Conservation (phyloP, 352 stramenopile species). For the Globisporangium cederbergense region DNA sequence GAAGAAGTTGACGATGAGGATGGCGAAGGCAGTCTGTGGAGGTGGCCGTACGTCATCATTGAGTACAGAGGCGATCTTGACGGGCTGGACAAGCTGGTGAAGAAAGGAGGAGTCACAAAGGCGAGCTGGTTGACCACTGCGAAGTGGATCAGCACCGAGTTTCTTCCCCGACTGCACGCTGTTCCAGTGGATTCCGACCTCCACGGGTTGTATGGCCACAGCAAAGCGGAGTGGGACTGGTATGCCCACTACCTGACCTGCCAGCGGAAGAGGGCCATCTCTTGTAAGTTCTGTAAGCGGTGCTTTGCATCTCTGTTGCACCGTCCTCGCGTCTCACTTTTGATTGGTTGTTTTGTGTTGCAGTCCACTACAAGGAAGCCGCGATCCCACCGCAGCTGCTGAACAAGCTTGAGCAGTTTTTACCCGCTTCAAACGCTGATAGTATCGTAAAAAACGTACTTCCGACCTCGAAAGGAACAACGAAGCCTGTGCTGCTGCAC, state of each 20-base stretch:
- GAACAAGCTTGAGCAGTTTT: slow-evolving; percentile 54
- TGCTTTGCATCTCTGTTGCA: background rate
- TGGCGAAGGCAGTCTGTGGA: slow-evolving; percentile 65
- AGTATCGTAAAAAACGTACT: slow-evolving; percentile 37
- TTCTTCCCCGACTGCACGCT: slow-evolving; percentile 58
- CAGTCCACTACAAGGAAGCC: slow-evolving; percentile 59
- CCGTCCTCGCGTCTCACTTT: slow-evolving; percentile 2
- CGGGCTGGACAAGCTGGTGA: slow-evolving; percentile 50
- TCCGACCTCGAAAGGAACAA: slow-evolving; percentile 22
- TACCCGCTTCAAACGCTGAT: slow-evolving; percentile 30
- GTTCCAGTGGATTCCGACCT: slow-evolving; percentile 44
- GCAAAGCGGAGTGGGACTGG: slow-evolving; percentile 71
- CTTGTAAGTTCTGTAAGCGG: slow-evolving; percentile 44
- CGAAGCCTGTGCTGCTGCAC: slow-evolving; percentile 64
- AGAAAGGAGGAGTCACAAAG: slow-evolving; percentile 42
- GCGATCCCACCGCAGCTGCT: slow-evolving; percentile 60
- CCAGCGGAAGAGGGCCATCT: slow-evolving; percentile 55
- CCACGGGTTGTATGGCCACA: slow-evolving; percentile 55
- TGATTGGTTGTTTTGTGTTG: slow-evolving; percentile 15
- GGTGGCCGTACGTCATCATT: slow-evolving; percentile 82
- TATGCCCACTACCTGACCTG: slow-evolving; percentile 77
- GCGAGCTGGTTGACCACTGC: slow-evolving; percentile 51
- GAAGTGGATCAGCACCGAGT: slow-evolving; percentile 55
- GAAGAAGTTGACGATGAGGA: slow-evolving; percentile 69
- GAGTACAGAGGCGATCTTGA: slow-evolving; percentile 54